Evolutionary conservation across 2,329 filamentous ascomycete genomes (phyloP).

Genomic region (Cryphonectria radicalis): DNA sequence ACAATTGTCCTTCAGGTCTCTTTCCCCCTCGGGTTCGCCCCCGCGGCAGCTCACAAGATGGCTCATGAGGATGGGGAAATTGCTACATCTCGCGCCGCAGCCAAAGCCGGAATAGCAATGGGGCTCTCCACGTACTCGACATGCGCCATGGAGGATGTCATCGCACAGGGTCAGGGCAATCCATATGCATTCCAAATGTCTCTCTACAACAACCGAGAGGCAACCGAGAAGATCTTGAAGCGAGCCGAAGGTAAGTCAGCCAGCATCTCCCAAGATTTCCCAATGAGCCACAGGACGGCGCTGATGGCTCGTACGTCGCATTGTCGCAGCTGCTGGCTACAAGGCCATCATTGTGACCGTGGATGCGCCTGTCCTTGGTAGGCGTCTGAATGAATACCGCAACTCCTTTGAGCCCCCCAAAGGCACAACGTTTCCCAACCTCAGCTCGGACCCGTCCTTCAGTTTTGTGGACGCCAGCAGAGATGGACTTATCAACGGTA

Average conservation of each 20-base stretch:
- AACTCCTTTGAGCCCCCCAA: too few relatives aligned
- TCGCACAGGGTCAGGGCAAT: conserved; percentile 41
- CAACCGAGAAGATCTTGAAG: conserved; percentile 6
- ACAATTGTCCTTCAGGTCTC: conserved; percentile 25
- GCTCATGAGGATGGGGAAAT: conserved; percentile 57
- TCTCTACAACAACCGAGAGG: conserved; percentile 49
- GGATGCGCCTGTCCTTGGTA: too few relatives aligned
- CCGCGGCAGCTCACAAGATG: conserved; percentile 56
- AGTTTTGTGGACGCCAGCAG: too few relatives aligned
- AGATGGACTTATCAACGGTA: too few relatives aligned
- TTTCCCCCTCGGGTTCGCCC: conserved; percentile 58
- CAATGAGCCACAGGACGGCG: too few relatives aligned
- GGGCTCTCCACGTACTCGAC: conserved; percentile 53
- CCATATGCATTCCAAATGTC: conserved; percentile 61
- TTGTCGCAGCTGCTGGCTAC: too few relatives aligned
- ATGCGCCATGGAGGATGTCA: conserved; percentile 50
- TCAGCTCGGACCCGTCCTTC: too few relatives aligned
- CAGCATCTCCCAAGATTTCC: too few relatives aligned
- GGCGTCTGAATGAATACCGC: too few relatives aligned
- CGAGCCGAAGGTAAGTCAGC: conserved; percentile 9
- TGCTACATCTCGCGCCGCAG: conserved; percentile 52
- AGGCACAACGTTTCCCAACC: too few relatives aligned
- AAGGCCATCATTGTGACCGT: too few relatives aligned
- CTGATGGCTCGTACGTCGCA: too few relatives aligned
- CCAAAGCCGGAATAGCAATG: conserved; percentile 48